Conservation (phyloP, 2,329 filamentous ascomycete genomes). For the Neurospora crassa region DNA sequence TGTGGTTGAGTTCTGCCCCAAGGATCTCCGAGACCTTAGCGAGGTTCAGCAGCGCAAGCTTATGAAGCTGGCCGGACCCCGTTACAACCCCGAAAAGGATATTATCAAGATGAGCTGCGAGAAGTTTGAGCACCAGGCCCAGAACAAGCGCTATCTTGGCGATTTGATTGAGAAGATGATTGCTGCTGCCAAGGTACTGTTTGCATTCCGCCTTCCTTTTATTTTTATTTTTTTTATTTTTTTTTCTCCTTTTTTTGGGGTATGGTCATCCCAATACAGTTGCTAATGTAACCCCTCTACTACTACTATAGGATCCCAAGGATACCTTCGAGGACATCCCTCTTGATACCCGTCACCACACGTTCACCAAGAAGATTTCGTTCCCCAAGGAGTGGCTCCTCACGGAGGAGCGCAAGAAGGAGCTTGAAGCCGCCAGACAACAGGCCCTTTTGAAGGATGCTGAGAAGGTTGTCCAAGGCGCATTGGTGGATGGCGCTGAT, state of each 20-base stretch:
- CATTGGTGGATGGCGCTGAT: constrained; percentile 48
- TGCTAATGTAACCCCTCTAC: not conserved
- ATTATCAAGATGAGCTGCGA: constrained; percentile 87
- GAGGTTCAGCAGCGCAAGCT: constrained; percentile 66
- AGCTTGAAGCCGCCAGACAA: constrained; percentile 54
- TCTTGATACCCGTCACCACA: constrained; percentile 79
- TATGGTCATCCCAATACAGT: not conserved
- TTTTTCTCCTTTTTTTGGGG: not conserved
- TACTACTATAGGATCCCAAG: constrained; percentile 43
- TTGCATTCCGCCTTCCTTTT: not conserved
- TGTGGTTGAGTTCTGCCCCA: constrained; percentile 76
- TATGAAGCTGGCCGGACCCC: constrained; percentile 73
- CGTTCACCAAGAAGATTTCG: constrained; percentile 51
- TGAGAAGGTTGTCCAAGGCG: constrained; percentile 40
- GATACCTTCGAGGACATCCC: constrained; percentile 87
- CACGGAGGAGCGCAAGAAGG: constrained; percentile 55
- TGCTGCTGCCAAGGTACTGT: constrained; percentile 55
- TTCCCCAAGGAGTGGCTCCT: constrained; percentile 82
- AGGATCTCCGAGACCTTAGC: constrained; percentile 57
- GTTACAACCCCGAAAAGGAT: constrained; percentile 79
- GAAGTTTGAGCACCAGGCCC: constrained; percentile 75
- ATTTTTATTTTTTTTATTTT: not conserved
- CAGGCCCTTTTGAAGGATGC: constrained; percentile 44
- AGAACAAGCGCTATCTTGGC: constrained; percentile 93
- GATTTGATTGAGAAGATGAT: constrained; percentile 69